Conservation (phyloP, 352 stramenopile genomes). For the Peronospora destructor region DNA sequence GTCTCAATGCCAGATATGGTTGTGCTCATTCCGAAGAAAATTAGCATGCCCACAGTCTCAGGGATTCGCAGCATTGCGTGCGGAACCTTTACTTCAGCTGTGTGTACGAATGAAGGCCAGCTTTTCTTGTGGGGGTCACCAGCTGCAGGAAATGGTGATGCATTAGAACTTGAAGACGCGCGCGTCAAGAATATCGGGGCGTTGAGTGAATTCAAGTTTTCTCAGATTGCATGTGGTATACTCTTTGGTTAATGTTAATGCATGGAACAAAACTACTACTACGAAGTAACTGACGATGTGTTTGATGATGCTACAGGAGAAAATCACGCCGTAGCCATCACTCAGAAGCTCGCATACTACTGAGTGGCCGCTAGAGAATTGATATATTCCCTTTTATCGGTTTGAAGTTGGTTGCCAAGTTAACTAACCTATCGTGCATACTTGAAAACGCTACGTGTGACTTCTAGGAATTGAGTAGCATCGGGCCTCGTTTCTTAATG, state of each 20-base stretch:
- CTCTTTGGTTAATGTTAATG: not conserved
- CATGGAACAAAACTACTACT: not conserved
- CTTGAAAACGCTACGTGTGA: no score
- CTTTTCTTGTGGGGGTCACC: constrained; percentile 71
- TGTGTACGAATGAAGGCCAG: constrained; percentile 43
- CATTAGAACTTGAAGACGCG: constrained; percentile 46
- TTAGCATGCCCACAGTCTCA: constrained; percentile 23
- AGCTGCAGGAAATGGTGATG: constrained; percentile 57
- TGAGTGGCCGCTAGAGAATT: constrained; percentile 18
- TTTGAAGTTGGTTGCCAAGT: no score
- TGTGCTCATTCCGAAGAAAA: constrained; percentile 40
- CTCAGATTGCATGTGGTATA: constrained; percentile 57
- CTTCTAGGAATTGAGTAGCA: no score
- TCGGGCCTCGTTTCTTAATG: no score
- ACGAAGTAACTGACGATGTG: no score
- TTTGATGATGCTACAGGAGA: constrained; percentile 28
- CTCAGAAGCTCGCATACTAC: constrained; percentile 40
- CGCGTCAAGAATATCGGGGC: constrained; percentile 36
- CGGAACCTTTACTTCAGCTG: constrained; percentile 57
- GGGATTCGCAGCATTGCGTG: constrained; percentile 44
- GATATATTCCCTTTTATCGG: no score
- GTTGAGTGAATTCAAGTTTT: constrained; percentile 42
- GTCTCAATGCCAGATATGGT: constrained; percentile 48
- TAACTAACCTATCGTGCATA: no score
- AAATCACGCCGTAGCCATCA: constrained; percentile 59